Percentiles rank a stretch among this genome's conserved stretches.
Conservation (phyloP, 306 rosid species). For the Morella rubra region DNA sequence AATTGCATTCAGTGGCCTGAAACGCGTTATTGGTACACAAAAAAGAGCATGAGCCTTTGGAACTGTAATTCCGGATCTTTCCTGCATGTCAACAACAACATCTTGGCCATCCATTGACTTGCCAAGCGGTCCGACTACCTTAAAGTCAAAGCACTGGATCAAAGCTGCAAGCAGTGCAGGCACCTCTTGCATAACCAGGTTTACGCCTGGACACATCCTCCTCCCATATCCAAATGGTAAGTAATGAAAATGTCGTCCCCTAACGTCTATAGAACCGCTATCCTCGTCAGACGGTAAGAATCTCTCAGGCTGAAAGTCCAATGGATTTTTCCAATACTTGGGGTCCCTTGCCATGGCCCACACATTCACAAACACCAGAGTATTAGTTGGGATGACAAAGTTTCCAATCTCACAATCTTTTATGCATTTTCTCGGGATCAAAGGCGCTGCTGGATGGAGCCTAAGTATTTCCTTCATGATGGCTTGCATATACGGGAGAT, state of each 20-base stretch:
- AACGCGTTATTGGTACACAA: constrained; percentile 34
- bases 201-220: too few species aligned
- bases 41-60: constrained; percentile 43
- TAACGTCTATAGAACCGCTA: constrained; percentile 21
- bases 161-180: constrained; percentile 27
- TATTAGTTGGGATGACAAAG: constrained; percentile 35
- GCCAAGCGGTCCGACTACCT: constrained; percentile 18
- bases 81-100: constrained; percentile 33
- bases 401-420: constrained; percentile 32
- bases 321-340: constrained; percentile 38
- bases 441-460: constrained; percentile 53
- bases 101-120: not conserved
- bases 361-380: constrained; percentile 36
- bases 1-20: not conserved
- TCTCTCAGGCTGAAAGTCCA: constrained; percentile 39
- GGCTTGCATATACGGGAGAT: constrained; percentile 54
- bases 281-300: constrained; percentile 18
- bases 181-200: too few species aligned
- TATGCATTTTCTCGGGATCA: constrained; percentile 37
- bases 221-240: constrained; percentile 42
- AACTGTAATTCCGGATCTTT: constrained; percentile 36
- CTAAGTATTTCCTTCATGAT: constrained; percentile 49
- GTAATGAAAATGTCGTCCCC: constrained; percentile 36
- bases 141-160: constrained; percentile 54
- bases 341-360: constrained; percentile 63